Conservation (phyloP, 2,329 filamentous ascomycete species). For the Hymenoscyphus linearis region DNA sequence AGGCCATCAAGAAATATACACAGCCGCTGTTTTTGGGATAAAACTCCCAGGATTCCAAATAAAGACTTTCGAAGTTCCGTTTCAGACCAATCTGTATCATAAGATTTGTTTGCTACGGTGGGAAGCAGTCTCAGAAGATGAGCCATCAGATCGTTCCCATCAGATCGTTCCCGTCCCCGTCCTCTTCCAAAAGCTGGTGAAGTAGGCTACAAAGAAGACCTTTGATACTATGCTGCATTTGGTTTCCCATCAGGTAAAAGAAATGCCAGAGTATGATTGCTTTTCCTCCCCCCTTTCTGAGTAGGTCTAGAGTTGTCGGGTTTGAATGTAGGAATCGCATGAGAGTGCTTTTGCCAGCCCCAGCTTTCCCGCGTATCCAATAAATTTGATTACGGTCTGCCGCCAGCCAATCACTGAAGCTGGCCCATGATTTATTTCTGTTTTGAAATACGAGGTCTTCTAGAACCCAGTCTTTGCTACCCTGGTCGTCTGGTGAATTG, state of each 20-base stretch:
- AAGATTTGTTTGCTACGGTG: neutral
- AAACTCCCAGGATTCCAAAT: neutral
- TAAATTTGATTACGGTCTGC: neutral
- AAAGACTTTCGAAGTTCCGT: constrained; percentile 1
- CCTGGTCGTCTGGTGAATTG: neutral
- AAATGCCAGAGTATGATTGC: neutral
- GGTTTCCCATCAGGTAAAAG: neutral
- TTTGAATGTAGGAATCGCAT: neutral
- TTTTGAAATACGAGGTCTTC: neutral
- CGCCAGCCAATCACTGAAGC: neutral
- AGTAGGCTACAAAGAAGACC: neutral
- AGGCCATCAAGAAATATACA: constrained; percentile 20
- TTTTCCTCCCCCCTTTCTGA: neutral
- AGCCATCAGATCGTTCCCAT: neutral
- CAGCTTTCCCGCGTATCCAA: neutral
- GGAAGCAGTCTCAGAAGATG: neutral
- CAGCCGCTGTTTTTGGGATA: neutral
- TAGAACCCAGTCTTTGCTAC: neutral
- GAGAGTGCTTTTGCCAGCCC: neutral
- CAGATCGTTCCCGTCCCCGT: neutral
- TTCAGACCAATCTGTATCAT: constrained; percentile 2
- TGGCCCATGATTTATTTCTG: neutral
- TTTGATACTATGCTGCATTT: neutral
- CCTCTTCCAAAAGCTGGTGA: neutral
- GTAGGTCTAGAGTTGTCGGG: neutral